Evolutionary conservation across 2,329 filamentous ascomycete genomes (phyloP).

Genomic region (Cladosporium austrohemisphaericum): DNA sequence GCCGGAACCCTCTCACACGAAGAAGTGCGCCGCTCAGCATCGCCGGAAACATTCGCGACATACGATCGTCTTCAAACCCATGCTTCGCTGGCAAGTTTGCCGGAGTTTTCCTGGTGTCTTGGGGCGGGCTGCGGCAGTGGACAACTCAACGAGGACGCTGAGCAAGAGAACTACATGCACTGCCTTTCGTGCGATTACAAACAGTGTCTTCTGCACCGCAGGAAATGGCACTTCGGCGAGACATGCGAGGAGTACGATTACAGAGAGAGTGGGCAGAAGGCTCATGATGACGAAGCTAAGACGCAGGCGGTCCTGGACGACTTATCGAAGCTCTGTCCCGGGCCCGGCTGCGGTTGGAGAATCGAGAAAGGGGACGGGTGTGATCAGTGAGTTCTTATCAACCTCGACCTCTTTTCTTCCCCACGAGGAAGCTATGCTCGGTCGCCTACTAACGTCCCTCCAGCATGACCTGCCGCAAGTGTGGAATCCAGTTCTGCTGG

Average conservation of each 20-base stretch:
- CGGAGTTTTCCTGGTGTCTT: conserved; percentile 54
- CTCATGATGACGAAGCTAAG: conserved; percentile 25
- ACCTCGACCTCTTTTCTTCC: conserved; percentile 21
- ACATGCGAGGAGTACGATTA: conserved; percentile 40
- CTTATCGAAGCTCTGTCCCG: conserved; percentile 38
- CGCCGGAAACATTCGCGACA: conserved; percentile 42
- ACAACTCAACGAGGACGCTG: conserved; percentile 45
- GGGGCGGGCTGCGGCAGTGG: conserved; percentile 48
- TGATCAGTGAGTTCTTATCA: conserved; percentile 40
- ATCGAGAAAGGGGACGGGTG: conserved; percentile 42
- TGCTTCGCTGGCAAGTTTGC: conserved; percentile 41
- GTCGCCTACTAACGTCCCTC: background rate
- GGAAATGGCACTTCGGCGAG: conserved; percentile 38
- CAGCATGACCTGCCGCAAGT: conserved; percentile 34
- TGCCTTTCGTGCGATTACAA: conserved; percentile 36
- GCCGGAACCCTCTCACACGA: conserved; percentile 40
- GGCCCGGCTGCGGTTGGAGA: conserved; percentile 31
- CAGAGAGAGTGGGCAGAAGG: conserved; percentile 23
- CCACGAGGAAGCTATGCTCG: background rate
- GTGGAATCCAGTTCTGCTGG: conserved; percentile 41
- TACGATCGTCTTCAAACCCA: conserved; percentile 47
- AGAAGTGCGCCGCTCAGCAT: conserved; percentile 47
- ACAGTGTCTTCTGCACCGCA: conserved; percentile 36
- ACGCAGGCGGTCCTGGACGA: conserved; percentile 30
- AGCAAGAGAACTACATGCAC: conserved; percentile 38